A percentile compares a stretch with the other conserved stretches of the same genome.
phyloP scores from a whole-genome alignment of 1,284 basidiomycete species.

The Leccinum griseonigrum region DNA sequence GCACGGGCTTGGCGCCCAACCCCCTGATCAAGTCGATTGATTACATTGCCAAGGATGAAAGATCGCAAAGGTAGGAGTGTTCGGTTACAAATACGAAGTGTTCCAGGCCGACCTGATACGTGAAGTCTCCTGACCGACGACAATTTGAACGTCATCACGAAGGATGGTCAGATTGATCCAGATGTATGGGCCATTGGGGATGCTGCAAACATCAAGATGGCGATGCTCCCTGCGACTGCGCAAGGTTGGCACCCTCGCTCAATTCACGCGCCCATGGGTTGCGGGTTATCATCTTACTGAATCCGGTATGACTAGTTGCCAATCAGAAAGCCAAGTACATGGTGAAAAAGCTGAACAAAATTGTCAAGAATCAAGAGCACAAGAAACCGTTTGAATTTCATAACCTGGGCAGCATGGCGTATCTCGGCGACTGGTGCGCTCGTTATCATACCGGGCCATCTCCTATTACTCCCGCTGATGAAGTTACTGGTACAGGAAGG shows the following conservation, averaged over 20 bases:
- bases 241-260: slow-evolving; percentile 49
- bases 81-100: slow-evolving; percentile 3
- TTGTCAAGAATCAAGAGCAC: slow-evolving; percentile 45
- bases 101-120: slow-evolving; percentile 9
- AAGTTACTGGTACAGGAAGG: slow-evolving; percentile 49
- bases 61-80: slow-evolving; percentile 53
- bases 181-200: slow-evolving; percentile 88
- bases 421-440: slow-evolving; percentile 71
- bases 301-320: slow-evolving; percentile 53
- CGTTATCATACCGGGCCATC: slow-evolving; percentile 8
- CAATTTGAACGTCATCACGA: slow-evolving; percentile 57
- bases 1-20: slow-evolving; percentile 79
- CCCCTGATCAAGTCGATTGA: slow-evolving; percentile 66
- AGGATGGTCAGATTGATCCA: slow-evolving; percentile 57
- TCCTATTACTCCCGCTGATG: slow-evolving; percentile 3
- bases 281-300: slow-evolving; percentile 23
- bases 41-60: slow-evolving; percentile 61
- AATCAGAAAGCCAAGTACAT: slow-evolving; percentile 79
- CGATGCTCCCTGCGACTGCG: slow-evolving; percentile 78
- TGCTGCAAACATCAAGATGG: slow-evolving; percentile 59
- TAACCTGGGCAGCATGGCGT: slow-evolving; percentile 76
- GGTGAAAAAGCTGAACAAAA: slow-evolving; percentile 63
- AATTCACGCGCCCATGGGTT: slow-evolving; percentile 28
- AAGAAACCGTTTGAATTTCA: slow-evolving; percentile 62
- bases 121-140: slow-evolving; percentile 59